Base-by-base conservation (phyloP, 345 rosid genomes). In the Salix exigua region DNA sequence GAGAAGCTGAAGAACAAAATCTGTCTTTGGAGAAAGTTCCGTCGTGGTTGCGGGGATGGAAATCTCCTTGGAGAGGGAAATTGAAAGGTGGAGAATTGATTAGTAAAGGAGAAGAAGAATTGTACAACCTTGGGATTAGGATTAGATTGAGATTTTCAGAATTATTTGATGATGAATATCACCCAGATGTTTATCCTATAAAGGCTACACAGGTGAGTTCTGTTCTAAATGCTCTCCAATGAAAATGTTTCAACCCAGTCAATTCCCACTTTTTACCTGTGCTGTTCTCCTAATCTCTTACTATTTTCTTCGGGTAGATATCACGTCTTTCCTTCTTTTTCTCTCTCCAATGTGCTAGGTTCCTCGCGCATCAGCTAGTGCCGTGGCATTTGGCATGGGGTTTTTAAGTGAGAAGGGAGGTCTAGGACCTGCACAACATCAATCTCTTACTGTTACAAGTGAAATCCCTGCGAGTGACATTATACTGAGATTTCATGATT, bases 311-410 rank as follows among this genome's bases (percentile, higher is more conserved):
- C 35, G 40, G 40, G 6, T 18, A 25, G 30, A 12, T 23, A 37
- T 51, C 37, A 25, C 33, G 18, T 48, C 35, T 70, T 46, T 80
- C 37, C 74, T 75, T 72, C 68, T 70, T 50, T 4, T 35, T 14
- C 10, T 23, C 26, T 21, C 67, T 55, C 37, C 65, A 71, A 44
- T 60, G 64, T 65, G 70, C 69, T 81, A 96, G 99, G 85, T 96
- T 85, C 97, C 97, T 77, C 87, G 95, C 73, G 96, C 98, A 63
- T 90, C 99, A 74, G 94, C 99, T 26, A 92, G 98, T 86, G 98
- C 98, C 65, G 95, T 96, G 81, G 98, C 99, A 14, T 96, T 93
- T 87, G 99, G 99, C 77, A 89, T 94, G 91, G 98, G 99, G 38
- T 86, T 94, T n/a, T 90, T 96, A 72, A 88, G 87, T 7, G 94